These are phyloP conservation scores for Trichosanthes truncata DNA, from an alignment of 306 rosid species.

Conservation along the genomic window DNA sequence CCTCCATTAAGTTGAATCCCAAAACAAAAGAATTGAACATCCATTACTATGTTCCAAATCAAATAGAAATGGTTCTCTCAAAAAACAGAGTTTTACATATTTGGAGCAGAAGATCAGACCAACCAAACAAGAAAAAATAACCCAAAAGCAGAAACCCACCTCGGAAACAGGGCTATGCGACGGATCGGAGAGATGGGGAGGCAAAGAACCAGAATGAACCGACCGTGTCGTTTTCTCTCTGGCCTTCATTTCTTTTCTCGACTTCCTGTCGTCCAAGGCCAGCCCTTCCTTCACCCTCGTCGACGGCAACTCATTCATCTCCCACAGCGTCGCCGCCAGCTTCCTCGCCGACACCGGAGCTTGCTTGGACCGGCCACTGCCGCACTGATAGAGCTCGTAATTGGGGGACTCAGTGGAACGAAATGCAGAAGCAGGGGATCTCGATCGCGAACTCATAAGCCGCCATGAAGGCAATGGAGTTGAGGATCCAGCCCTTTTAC, in stretches of 20 bases:
- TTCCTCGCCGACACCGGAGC: conserved; percentile 91
- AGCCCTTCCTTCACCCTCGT: conserved; percentile 45
- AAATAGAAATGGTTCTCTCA: not conserved
- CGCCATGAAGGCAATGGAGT: conserved; percentile 95
- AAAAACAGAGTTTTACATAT: not conserved
- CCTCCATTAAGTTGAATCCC: not conserved
- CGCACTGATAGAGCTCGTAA: conserved; percentile 32
- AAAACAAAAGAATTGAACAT: not conserved
- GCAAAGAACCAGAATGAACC: conserved; percentile 71
- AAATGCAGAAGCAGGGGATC: conserved; percentile 66
- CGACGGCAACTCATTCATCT: conserved; percentile 95
- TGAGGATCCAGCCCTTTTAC: conserved; percentile 74
- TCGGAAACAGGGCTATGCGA: conserved; percentile 91
- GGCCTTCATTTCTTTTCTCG: conserved; percentile 50
- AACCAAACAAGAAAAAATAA: not conserved
- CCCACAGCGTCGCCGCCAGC: conserved; percentile 97
- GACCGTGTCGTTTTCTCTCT: conserved; percentile 67
- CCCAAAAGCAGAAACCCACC: conserved; percentile 26
- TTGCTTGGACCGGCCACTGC: conserved; percentile 28
- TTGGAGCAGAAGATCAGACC: not conserved
- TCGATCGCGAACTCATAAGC: conserved; percentile 43
- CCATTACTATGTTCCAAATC: not conserved
- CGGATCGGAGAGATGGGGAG: conserved; percentile 97
- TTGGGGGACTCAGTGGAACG: conserved; percentile 55
- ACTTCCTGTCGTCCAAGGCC: conserved; percentile 23